Conservation (phyloP, 129 eudicot species). For the Flaveria trinervia region DNA sequence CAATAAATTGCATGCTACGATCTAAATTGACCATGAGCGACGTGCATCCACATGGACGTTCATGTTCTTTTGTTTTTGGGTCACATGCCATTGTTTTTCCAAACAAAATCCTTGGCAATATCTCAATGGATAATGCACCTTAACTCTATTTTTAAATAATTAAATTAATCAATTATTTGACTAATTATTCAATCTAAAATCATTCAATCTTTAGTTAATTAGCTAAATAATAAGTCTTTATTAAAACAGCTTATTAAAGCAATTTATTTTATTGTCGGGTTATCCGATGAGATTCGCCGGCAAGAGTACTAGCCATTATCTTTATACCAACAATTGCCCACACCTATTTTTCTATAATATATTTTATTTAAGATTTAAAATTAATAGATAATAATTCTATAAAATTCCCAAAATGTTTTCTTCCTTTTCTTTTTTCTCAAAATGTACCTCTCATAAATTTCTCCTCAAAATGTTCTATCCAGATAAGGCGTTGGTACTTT, state of each 20-base stretch:
- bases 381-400: background rate
- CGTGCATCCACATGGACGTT: conserved; percentile 44
- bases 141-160: conserved; percentile 14
- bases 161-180: conserved; percentile 7
- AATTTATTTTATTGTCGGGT: conserved; percentile 26
- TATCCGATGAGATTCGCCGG: conserved; percentile 35
- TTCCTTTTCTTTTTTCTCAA: too few relatives aligned
- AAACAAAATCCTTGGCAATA: conserved; percentile 7
- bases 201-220: background rate
- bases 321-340: conserved; percentile 18
- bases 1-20: conserved; percentile 27
- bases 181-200: background rate
- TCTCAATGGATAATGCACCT: conserved; percentile 12
- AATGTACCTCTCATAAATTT: too few relatives aligned
- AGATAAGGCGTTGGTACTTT: too few relatives aligned
- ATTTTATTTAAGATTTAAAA: background rate
- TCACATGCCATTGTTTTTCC: conserved; percentile 41
- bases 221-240: background rate
- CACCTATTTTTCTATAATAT: conserved; percentile 12
- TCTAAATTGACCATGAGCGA: conserved; percentile 33
- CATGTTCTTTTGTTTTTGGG: conserved; percentile 43
- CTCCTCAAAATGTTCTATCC: too few relatives aligned
- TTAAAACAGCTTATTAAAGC: background rate
- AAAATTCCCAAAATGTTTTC: too few relatives aligned
- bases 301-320: background rate